Percentiles rank a stretch among this genome's conserved stretches.
phyloP scores from a whole-genome alignment of 2,329 filamentous ascomycete species.

The Talaromyces sp. region DNA sequence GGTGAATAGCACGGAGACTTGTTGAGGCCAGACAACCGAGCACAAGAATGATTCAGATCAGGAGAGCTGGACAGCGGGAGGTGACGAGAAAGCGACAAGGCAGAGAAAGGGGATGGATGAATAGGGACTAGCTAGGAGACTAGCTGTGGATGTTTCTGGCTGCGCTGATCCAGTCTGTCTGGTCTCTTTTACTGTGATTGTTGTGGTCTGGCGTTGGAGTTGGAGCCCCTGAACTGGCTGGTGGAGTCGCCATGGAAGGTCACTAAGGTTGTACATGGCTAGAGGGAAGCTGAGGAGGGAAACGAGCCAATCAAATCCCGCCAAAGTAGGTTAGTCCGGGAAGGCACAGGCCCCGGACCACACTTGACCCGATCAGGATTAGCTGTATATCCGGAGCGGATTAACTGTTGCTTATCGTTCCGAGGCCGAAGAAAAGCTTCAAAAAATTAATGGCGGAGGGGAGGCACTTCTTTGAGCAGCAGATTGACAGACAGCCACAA shows the following conservation, averaged over 20 bases:
- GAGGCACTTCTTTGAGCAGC: slow-evolving; percentile 2
- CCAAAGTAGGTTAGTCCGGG: slow-evolving; percentile 22
- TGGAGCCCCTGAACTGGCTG: slow-evolving; percentile 9
- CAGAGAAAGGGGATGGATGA: not conserved
- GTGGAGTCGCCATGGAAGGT: not conserved
- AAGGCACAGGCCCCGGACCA: slow-evolving; percentile 26
- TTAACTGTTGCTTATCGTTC: slow-evolving; percentile 30
- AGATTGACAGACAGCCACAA: slow-evolving; percentile 38
- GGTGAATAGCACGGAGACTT: not conserved
- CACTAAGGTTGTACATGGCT: not conserved
- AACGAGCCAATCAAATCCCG: slow-evolving; percentile 12
- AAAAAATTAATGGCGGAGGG: slow-evolving; percentile 19
- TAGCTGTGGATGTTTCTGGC: slow-evolving; percentile 6
- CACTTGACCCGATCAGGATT: slow-evolving; percentile 30
- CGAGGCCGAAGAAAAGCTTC: slow-evolving; percentile 16
- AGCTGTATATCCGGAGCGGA: slow-evolving; percentile 25
- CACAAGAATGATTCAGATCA: slow-evolving; percentile 5
- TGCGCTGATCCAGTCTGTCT: slow-evolving; percentile 2
- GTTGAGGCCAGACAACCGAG: not conserved
- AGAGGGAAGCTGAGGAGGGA: slow-evolving; percentile 18
- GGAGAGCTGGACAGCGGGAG: not conserved
- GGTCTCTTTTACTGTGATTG: not conserved
- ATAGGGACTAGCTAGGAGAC: slow-evolving; percentile 10
- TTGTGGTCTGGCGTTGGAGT: not conserved
- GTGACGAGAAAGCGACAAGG: not conserved